Base-by-base conservation (phyloP, 495 filamentous ascomycete species). In the Pyronema domesticum region DNA sequence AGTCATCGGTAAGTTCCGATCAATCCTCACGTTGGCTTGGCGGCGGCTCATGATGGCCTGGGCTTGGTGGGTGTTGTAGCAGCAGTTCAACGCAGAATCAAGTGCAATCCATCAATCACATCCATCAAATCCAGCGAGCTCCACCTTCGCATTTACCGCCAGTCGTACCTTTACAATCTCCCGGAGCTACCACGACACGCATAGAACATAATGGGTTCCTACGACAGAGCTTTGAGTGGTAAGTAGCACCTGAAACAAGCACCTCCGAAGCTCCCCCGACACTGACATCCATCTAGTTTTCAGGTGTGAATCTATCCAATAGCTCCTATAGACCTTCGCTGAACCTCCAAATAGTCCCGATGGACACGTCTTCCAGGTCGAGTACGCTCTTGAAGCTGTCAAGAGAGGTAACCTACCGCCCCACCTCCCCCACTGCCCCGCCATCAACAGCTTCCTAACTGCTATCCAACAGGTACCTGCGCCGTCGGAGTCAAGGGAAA, bases 321-420 rank as follows among this genome's bases (percentile, higher is more conserved):
- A 66, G 10, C n/a, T 37, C 19, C 44, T n/a, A 45, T 51, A 42
- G 23, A 46, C 46, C 36, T 35, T 40, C 46, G 14, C 37, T 33
- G 48, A 57, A 15, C 40, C 67, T 46, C 49, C 57, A 48, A 65
- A 63, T 60, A 95, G 89, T 74, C 91, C 91, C 60, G 91, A 98
- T 72, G 91, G 91, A 70, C 91, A 98, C 73, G 89, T 98, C 61
- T 96, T 98, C 76, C 91, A 98, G 70, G 91, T 98, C 63, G 91
- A 98, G 75, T 98, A 98, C 76, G 91, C 91, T 55, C 83, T 94
- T 57, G 91, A 98, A 75, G 91, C 91, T 53, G 91, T 98, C 55
- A 98, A 98, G 73, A 73, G 91, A 86, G 91, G 89, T 93, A 76
- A 53, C 62, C 63, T 15, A 37, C 13, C 43, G 34, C 13, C 10